A percentile compares a stretch with the other conserved stretches of the same genome.
Evolutionary conservation across 2,329 filamentous ascomycete species (phyloP).

Genomic region (Colletotrichum navitas): DNA sequence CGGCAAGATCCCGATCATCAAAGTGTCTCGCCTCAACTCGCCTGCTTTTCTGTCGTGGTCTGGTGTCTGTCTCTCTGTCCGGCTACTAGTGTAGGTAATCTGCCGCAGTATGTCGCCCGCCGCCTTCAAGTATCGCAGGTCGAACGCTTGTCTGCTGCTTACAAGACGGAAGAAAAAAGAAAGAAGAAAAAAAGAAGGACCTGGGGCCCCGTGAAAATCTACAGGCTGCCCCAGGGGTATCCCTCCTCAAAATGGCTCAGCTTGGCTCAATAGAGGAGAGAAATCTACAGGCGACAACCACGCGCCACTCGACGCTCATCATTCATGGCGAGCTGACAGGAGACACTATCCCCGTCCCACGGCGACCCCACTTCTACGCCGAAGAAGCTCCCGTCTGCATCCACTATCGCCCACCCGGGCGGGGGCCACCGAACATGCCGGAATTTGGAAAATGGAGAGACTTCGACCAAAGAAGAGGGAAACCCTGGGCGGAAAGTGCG

Average conservation of each 20-base stretch:
- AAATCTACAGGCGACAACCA: not conserved
- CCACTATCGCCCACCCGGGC: conserved; percentile 36
- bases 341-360: conserved; percentile 35
- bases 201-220: conserved; percentile 24
- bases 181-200: not conserved
- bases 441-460: conserved; percentile 31
- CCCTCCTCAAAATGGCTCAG: not conserved
- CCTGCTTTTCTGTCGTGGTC: conserved; percentile 11
- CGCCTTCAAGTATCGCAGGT: not conserved
- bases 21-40: conserved; percentile 15
- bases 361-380: conserved; percentile 39
- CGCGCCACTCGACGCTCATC: conserved; percentile 15
- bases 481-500: not conserved
- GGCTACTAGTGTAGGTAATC: conserved; percentile 1
- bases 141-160: not conserved
- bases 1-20: conserved; percentile 16
- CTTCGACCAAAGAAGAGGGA: not conserved
- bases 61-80: not conserved
- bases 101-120: not conserved
- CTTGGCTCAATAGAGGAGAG: not conserved
- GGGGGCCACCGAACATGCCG: conserved; percentile 40
- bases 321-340: conserved; percentile 7
- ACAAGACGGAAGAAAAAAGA: not conserved
- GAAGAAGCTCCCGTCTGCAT: conserved; percentile 39
- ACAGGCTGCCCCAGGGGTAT: conserved; percentile 8